Conservation (phyloP, 2,329 filamentous ascomycete species). For the Albifimbria verrucaria region DNA sequence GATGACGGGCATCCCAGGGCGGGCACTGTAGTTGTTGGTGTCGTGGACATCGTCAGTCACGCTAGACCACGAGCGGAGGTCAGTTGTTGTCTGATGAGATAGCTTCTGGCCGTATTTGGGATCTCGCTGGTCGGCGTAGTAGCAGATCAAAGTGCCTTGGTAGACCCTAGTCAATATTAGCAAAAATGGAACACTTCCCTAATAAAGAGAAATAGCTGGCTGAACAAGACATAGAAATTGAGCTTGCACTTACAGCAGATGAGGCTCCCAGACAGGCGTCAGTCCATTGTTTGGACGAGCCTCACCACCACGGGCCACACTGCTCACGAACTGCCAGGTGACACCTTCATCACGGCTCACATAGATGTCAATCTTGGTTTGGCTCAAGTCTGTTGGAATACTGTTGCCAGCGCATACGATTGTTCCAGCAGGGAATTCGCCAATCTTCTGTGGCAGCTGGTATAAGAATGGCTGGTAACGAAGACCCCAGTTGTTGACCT, state of each 20-base stretch:
- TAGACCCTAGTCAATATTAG: slow-evolving; percentile 4
- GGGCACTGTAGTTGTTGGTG: neutral
- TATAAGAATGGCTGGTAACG: slow-evolving; percentile 70
- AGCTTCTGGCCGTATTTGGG: slow-evolving; percentile 9
- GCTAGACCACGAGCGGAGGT: neutral
- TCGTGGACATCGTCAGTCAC: neutral
- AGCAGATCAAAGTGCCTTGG: slow-evolving; percentile 6
- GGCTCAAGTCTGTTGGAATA: neutral
- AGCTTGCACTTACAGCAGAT: slow-evolving; percentile 6
- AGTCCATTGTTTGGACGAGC: slow-evolving; percentile 7
- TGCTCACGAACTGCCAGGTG: slow-evolving; percentile 11
- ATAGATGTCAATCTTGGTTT: slow-evolving; percentile 13
- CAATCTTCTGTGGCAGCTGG: slow-evolving; percentile 56
- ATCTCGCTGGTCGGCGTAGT: slow-evolving; percentile 11
- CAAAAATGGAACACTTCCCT: neutral
- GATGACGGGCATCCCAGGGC: neutral
- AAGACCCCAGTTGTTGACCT: slow-evolving; percentile 61
- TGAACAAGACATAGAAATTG: too few species aligned
- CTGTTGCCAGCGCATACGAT: slow-evolving; percentile 10
- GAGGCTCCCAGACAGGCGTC: slow-evolving; percentile 11
- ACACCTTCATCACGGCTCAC: slow-evolving; percentile 6
- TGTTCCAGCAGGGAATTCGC: slow-evolving; percentile 44
- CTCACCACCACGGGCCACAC: slow-evolving; percentile 8
- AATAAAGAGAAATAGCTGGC: neutral
- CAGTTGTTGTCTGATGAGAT: neutral